Evolutionary conservation across 2,329 filamentous ascomycete species (phyloP).

Genomic region (Ascochyta rabiei): DNA sequence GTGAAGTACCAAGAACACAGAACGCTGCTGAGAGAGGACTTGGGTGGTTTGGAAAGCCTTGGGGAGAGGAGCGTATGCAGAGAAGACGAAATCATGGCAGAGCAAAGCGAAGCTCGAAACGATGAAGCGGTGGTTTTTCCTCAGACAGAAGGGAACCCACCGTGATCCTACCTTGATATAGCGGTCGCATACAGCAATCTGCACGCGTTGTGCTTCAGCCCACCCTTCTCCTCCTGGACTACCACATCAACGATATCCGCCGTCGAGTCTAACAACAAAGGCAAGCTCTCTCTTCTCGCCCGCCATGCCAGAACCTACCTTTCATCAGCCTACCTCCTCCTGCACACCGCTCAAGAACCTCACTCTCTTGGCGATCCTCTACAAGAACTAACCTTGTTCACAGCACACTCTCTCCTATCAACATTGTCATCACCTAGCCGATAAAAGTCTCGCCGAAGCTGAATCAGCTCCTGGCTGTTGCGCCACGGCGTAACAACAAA

Average conservation of each 20-base stretch:
- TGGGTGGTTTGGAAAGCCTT: too few relatives aligned
- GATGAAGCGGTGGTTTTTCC: too few relatives aligned
- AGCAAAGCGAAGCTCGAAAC: too few relatives aligned
- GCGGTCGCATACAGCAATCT: slow-evolving; percentile 75
- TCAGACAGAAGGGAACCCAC: neutral
- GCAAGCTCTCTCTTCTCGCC: slow-evolving; percentile 54
- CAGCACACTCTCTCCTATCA: slow-evolving; percentile 43
- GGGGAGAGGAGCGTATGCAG: too few relatives aligned
- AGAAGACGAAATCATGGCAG: too few relatives aligned
- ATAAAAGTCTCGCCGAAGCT: slow-evolving; percentile 70
- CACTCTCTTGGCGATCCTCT: neutral
- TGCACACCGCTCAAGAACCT: neutral
- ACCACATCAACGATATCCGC: slow-evolving; percentile 73
- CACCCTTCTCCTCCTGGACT: slow-evolving; percentile 63
- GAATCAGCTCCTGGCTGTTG: slow-evolving; percentile 67
- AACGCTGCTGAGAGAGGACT: neutral
- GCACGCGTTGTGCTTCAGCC: slow-evolving; percentile 63
- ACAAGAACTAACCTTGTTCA: slow-evolving; percentile 47
- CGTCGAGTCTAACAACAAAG: slow-evolving; percentile 80
- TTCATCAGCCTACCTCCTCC: slow-evolving; percentile 22
- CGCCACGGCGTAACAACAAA: slow-evolving; percentile 79
- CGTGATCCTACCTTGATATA: slow-evolving; percentile 67
- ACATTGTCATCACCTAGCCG: slow-evolving; percentile 36
- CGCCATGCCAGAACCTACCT: slow-evolving; percentile 44
- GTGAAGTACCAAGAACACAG: neutral